Percentiles rank a stretch among this genome's conserved stretches.
Conservation (phyloP, 2,329 filamentous ascomycete species). For the Penicillium sp. region DNA sequence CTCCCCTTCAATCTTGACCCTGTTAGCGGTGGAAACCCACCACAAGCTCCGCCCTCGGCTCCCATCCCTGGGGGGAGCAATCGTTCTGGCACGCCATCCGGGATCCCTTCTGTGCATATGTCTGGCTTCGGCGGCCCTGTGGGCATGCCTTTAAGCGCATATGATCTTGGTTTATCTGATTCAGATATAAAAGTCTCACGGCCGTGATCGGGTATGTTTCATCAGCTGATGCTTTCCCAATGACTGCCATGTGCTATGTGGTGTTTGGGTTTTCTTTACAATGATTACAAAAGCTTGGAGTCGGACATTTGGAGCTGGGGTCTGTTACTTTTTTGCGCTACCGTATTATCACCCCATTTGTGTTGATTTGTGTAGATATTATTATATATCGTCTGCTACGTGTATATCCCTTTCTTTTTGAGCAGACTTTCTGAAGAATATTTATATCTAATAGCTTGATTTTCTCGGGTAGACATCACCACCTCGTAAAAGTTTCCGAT, state of each 20-base stretch:
- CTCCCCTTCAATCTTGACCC: conserved; percentile 90
- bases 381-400: neutral
- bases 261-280: conserved; percentile 13
- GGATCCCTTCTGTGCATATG: conserved; percentile 14
- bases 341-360: neutral
- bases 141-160: conserved; percentile 27
- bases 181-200: conserved; percentile 19
- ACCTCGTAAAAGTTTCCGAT: neutral
- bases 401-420: conserved; percentile 3
- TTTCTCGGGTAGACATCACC: neutral
- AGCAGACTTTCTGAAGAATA: neutral
- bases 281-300: conserved; percentile 3
- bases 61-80: conserved; percentile 13
- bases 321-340: conserved; percentile 5
- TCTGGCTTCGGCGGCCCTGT: conserved; percentile 21
- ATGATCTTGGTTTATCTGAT: conserved; percentile 27
- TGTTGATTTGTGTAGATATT: conserved; percentile 2
- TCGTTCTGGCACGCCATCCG: neutral
- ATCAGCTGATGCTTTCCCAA: neutral
- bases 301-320: conserved; percentile 2
- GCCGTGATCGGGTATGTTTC: conserved; percentile 6
- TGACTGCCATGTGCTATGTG: conserved; percentile 14
- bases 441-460: neutral
- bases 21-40: conserved; percentile 18
- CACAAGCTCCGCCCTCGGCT: conserved; percentile 9